Evolutionary conservation across 768 basidiomycete species (phyloP).

Genomic region (Dioszegia crocea): DNA sequence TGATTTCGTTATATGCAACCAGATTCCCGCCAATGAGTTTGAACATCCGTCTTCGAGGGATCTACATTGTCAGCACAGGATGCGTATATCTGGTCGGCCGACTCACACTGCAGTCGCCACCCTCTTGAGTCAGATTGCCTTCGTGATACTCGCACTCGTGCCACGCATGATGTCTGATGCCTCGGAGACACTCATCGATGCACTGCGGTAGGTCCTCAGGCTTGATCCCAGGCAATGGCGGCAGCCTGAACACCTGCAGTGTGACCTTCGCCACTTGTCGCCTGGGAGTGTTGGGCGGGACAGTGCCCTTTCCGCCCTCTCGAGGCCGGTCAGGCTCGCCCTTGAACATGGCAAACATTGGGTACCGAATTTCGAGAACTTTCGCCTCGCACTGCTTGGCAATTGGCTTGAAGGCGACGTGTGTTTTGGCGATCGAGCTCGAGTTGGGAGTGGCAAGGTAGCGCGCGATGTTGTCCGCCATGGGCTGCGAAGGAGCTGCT

Average conservation of each 20-base stretch:
- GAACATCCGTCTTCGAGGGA: conserved; percentile 68
- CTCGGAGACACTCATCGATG: conserved; percentile 84
- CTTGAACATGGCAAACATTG: conserved; percentile 49
- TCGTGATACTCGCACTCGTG: conserved; percentile 91
- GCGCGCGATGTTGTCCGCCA: conserved; percentile 47
- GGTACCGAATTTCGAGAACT: conserved; percentile 64
- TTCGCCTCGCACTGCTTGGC: conserved; percentile 76
- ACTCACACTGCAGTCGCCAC: conserved; percentile 85
- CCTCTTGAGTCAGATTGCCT: conserved; percentile 84
- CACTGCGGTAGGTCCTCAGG: conserved; percentile 79
- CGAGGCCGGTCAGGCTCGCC: conserved; percentile 35
- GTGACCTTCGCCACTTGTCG: conserved; percentile 80
- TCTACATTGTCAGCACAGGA: conserved; percentile 51
- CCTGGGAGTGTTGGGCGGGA: conserved; percentile 50
- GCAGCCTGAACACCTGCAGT: conserved; percentile 83
- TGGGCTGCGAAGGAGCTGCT: conserved; percentile 11
- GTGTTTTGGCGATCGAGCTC: conserved; percentile 71
- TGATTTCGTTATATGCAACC: conserved; percentile 87
- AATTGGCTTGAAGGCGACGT: conserved; percentile 84
- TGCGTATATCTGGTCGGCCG: not conserved
- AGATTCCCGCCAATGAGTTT: conserved; percentile 54
- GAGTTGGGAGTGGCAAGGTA: conserved; percentile 39
- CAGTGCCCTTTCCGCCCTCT: conserved; percentile 6
- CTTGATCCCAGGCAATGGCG: conserved; percentile 76
- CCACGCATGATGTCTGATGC: conserved; percentile 84